Conservation (phyloP, 2,329 filamentous ascomycete genomes). For the Alternaria sp. region DNA sequence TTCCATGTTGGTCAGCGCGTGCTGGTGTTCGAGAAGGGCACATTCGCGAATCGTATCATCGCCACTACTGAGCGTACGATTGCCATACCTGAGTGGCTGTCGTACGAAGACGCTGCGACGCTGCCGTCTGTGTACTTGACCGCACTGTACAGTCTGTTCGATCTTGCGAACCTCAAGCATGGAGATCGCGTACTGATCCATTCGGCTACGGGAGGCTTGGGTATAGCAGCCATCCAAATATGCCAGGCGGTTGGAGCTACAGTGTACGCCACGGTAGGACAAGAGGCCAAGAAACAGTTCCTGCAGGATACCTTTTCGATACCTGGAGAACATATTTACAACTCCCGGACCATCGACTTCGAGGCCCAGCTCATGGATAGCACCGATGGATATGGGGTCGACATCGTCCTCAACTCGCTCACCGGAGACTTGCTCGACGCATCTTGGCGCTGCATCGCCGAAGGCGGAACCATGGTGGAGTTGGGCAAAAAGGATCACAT, state of each 20-base stretch:
- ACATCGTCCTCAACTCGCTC: constrained; percentile 1
- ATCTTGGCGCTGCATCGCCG: neutral
- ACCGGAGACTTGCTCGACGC: constrained; percentile 1
- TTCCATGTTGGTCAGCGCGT: no score
- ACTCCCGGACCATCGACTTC: neutral
- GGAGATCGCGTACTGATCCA: constrained; percentile 36
- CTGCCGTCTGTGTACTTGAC: constrained; percentile 13
- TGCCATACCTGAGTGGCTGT: no score
- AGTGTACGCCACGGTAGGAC: neutral
- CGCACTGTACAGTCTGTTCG: constrained; percentile 3
- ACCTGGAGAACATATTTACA: neutral
- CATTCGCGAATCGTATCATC: no score
- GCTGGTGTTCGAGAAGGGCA: no score
- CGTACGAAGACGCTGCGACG: neutral
- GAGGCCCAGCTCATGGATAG: neutral
- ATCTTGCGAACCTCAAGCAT: constrained; percentile 1
- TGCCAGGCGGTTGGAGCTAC: constrained; percentile 12
- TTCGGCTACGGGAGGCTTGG: constrained; percentile 27
- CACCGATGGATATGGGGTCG: neutral
- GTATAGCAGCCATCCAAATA: constrained; percentile 25
- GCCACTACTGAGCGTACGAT: no score
- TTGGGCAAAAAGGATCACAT: constrained; percentile 25
- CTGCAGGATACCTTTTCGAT: neutral
- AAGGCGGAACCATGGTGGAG: constrained; percentile 21
- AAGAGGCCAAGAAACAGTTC: neutral